Conservation (phyloP, 768 basidiomycete species). For the Xanthoconium purpureum region DNA sequence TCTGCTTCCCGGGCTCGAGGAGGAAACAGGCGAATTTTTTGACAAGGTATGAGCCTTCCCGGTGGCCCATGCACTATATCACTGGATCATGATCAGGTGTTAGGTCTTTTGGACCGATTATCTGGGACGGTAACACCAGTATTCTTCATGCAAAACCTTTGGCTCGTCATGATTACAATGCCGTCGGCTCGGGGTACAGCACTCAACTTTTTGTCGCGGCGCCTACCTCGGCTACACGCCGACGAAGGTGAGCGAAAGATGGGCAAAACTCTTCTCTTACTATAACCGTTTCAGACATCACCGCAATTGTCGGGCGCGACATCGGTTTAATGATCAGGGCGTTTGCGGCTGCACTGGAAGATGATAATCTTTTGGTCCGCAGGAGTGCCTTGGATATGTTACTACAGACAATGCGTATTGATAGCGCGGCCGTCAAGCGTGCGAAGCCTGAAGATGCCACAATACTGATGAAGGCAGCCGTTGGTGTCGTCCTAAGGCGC, state of each 20-base stretch:
- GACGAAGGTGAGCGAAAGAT: slow-evolving; percentile 57
- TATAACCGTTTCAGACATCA: slow-evolving; percentile 47
- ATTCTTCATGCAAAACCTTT: slow-evolving; percentile 95
- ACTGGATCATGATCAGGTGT: slow-evolving; percentile 49
- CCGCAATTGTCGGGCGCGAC: slow-evolving; percentile 74
- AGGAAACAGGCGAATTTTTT: slow-evolving; percentile 97
- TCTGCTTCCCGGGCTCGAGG: slow-evolving; percentile 91
- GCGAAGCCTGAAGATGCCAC: slow-evolving; percentile 70
- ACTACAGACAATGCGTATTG: slow-evolving; percentile 68
- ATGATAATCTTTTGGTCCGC: slow-evolving; percentile 88
- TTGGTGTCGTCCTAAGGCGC: slow-evolving; percentile 84
- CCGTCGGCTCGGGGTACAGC: slow-evolving; percentile 82
- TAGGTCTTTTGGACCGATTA: slow-evolving; percentile 74
- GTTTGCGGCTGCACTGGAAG: slow-evolving; percentile 87
- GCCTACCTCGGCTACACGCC: slow-evolving; percentile 66
- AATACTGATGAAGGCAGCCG: slow-evolving; percentile 84
- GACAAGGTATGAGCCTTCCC: slow-evolving; percentile 57
- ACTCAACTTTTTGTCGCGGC: slow-evolving; percentile 80
- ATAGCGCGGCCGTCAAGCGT: slow-evolving; percentile 66
- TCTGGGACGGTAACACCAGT: slow-evolving; percentile 80
- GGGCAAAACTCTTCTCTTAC: neutral
- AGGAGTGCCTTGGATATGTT: slow-evolving; percentile 84
- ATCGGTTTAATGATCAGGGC: slow-evolving; percentile 94
- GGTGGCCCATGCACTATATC: neutral
- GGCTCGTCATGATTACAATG: slow-evolving; percentile 89